Evolutionary conservation across 2,329 filamentous ascomycete genomes (phyloP).

Genomic region (Colletotrichum endophyticum): DNA sequence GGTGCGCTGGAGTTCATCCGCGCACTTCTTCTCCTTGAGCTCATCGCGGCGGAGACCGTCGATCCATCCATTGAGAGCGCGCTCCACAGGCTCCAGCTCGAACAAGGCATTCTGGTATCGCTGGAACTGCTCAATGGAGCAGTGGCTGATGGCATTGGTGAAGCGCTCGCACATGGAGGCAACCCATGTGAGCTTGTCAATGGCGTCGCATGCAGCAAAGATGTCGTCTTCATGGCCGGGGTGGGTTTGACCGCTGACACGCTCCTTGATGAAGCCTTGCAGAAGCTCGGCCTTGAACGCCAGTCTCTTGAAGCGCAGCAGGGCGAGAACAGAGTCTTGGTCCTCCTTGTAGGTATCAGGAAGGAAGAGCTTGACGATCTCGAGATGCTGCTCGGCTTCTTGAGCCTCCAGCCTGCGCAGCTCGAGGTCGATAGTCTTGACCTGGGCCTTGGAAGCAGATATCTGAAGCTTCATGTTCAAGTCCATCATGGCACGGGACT

Average conservation of each 20-base stretch:
- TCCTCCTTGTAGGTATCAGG: slow-evolving; percentile 84
- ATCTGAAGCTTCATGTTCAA: slow-evolving; percentile 93
- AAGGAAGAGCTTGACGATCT: slow-evolving; percentile 87
- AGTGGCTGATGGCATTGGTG: slow-evolving; percentile 78
- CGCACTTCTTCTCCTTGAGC: slow-evolving; percentile 82
- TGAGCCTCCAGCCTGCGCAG: slow-evolving; percentile 85
- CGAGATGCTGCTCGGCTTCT: slow-evolving; percentile 85
- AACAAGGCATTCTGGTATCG: slow-evolving; percentile 81
- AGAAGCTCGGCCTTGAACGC: slow-evolving; percentile 86
- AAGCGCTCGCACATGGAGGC: slow-evolving; percentile 84
- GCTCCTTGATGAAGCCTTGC: slow-evolving; percentile 79
- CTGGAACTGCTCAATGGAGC: slow-evolving; percentile 78
- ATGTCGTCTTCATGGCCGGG: slow-evolving; percentile 77
- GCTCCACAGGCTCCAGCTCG: slow-evolving; percentile 90
- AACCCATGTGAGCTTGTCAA: slow-evolving; percentile 87
- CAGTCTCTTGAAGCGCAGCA: slow-evolving; percentile 86
- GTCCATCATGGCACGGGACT: slow-evolving; percentile 94
- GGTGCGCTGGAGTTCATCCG: slow-evolving; percentile 80
- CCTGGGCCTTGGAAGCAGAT: slow-evolving; percentile 88
- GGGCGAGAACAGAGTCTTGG: slow-evolving; percentile 83
- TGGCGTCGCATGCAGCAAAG: slow-evolving; percentile 79
- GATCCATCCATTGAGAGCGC: slow-evolving; percentile 86
- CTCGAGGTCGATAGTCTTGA: slow-evolving; percentile 93
- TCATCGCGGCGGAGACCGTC: slow-evolving; percentile 85
- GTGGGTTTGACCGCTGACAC: slow-evolving; percentile 68